Evolutionary conservation across 441 rosid genomes (phyloP).

Genomic region (Gossypium schwendimanii): DNA sequence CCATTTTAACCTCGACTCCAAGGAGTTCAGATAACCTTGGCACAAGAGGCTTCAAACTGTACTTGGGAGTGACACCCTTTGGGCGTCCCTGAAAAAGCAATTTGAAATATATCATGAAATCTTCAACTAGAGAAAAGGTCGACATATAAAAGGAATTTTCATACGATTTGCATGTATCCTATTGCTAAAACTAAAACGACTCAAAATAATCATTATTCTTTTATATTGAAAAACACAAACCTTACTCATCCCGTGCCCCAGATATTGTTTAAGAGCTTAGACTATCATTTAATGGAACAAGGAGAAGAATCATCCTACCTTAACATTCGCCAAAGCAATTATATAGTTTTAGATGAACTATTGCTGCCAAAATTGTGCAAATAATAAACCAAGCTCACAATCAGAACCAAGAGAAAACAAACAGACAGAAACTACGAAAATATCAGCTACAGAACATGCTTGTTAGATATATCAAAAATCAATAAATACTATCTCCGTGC

Average conservation of each 20-base stretch:
- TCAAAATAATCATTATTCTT: neutral
- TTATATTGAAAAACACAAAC: neutral
- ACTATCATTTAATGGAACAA: neutral
- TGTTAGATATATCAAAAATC: neutral
- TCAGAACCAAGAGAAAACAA: neutral
- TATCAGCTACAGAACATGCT: neutral
- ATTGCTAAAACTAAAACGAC: neutral
- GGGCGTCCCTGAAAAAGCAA: constrained; percentile 76
- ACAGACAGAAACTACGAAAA: neutral
- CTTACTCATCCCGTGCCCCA: neutral
- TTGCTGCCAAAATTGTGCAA: neutral
- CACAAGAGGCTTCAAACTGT: constrained; percentile 90
- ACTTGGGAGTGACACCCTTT: constrained; percentile 94
- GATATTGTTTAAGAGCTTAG: neutral
- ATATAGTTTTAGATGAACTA: neutral
- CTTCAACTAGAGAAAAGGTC: neutral
- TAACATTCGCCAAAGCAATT: neutral
- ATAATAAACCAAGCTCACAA: neutral
- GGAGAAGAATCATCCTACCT: neutral
- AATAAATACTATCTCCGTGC: neutral
- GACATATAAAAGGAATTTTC: neutral
- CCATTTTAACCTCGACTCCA: constrained; percentile 82
- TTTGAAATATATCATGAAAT: constrained; percentile 5
- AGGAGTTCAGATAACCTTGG: constrained; percentile 89
- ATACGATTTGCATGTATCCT: neutral